Percentiles rank a stretch among this genome's conserved stretches.
phyloP scores from a whole-genome alignment of 2,329 filamentous ascomycete genomes.

The Elsinoe australis region DNA sequence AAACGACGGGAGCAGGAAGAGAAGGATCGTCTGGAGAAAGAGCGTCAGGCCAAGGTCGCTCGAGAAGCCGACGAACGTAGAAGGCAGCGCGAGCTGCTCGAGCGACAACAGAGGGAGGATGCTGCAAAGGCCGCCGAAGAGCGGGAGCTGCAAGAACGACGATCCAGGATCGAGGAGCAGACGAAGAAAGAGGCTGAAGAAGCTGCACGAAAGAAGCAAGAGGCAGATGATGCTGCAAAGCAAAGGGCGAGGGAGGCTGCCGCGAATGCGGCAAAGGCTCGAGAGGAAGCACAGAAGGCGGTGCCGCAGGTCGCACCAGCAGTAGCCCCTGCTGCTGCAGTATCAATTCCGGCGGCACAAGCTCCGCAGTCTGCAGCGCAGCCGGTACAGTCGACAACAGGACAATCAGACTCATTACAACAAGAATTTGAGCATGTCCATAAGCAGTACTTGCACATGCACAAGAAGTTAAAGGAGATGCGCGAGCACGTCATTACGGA shows the following conservation, averaged over 20 bases:
- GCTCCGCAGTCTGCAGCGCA: constrained; percentile 2
- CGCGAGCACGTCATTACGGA: constrained; percentile 48
- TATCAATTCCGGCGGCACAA: constrained; percentile 15
- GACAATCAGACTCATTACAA: not conserved
- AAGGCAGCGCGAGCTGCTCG: constrained; percentile 28
- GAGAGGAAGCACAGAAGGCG: constrained; percentile 26
- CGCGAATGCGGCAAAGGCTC: constrained; percentile 23
- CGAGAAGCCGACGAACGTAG: constrained; percentile 32
- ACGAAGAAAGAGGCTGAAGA: constrained; percentile 17
- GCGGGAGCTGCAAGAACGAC: constrained; percentile 14
- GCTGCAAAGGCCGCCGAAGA: constrained; percentile 25
- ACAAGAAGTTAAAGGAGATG: constrained; percentile 58
- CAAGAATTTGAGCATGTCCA: constrained; percentile 35
- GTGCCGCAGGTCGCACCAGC: too few species aligned
- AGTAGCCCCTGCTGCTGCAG: constrained; percentile 16
- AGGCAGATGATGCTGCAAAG: constrained; percentile 24
- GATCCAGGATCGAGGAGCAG: constrained; percentile 16
- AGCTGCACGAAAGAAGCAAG: constrained; percentile 21
- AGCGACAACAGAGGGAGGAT: constrained; percentile 24
- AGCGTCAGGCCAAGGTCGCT: constrained; percentile 40
- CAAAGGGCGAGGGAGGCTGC: constrained; percentile 24
- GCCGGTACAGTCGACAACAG: not conserved
- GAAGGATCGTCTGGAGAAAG: constrained; percentile 32
- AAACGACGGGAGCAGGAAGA: constrained; percentile 32
- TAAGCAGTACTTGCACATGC: constrained; percentile 49